A percentile compares a stretch with the other conserved stretches of the same genome.
Conservation (phyloP, 768 basidiomycete genomes). For the Lyophyllum shimeji region DNA sequence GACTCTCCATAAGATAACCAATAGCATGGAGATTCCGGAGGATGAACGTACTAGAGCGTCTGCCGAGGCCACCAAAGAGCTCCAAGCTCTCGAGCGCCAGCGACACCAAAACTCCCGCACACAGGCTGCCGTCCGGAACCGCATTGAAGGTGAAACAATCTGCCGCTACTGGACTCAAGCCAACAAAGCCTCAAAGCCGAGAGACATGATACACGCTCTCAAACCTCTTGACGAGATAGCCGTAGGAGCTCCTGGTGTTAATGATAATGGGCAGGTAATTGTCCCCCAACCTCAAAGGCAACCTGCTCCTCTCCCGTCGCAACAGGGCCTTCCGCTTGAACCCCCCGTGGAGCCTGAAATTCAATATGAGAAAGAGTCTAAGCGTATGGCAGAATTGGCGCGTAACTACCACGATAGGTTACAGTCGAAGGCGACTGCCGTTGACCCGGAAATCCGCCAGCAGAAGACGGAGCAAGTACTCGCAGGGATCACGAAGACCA, state of each 20-base stretch:
- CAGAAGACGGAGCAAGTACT: neutral
- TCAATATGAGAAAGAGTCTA: neutral
- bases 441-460: neutral
- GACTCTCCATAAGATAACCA: neutral
- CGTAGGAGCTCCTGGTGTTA: neutral
- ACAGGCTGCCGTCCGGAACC: neutral
- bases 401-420: conserved; percentile 8
- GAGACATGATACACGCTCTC: conserved; percentile 9
- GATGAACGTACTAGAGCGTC: neutral
- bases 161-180: conserved; percentile 10
- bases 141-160: conserved; percentile 13
- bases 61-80: neutral
- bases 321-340: neutral
- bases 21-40: neutral
- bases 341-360: neutral
- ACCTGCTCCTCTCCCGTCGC: neutral
- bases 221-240: neutral
- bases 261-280: neutral
- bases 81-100: neutral
- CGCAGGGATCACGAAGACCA: neutral
- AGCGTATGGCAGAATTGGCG: conserved; percentile 6
- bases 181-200: conserved; percentile 13
- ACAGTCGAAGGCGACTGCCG: neutral
- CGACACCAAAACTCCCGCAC: conserved; percentile 5
- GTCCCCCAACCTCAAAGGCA: neutral